Percentiles rank a stretch among this genome's conserved stretches.
phyloP scores from a whole-genome alignment of 1,139 yeast species.

The Hansenula anomala region DNA sequence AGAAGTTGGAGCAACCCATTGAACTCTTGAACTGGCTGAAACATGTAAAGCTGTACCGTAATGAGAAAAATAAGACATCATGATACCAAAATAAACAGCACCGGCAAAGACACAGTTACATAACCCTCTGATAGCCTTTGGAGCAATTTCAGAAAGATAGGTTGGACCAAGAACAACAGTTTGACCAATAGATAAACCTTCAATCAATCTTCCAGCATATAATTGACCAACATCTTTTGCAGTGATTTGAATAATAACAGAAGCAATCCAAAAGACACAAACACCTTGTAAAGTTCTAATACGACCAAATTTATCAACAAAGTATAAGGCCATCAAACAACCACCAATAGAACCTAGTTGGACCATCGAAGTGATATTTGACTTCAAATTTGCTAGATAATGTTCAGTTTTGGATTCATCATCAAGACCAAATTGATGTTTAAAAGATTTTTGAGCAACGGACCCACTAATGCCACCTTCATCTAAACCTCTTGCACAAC shows the following conservation, averaged over 20 bases:
- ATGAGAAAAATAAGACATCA: slow-evolving; percentile 46
- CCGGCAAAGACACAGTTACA: slow-evolving; percentile 25
- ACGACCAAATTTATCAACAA: slow-evolving; percentile 53
- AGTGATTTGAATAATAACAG: slow-evolving; percentile 45
- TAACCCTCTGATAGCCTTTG: slow-evolving; percentile 47
- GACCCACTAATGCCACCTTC: slow-evolving; percentile 52
- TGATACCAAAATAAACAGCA: slow-evolving; percentile 33
- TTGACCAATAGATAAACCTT: slow-evolving; percentile 55
- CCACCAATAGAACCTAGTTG: slow-evolving; percentile 60
- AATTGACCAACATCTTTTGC: slow-evolving; percentile 41
- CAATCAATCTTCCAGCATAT: slow-evolving; percentile 50
- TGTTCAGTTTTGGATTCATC: slow-evolving; percentile 34
- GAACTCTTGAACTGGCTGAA: slow-evolving; percentile 21
- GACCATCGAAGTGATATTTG: slow-evolving; percentile 59
- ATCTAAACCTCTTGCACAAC: slow-evolving; percentile 59
- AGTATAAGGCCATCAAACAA: slow-evolving; percentile 41
- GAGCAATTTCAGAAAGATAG: slow-evolving; percentile 49
- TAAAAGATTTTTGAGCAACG: slow-evolving; percentile 41
- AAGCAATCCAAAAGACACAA: slow-evolving; percentile 38
- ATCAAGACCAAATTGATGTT: slow-evolving; percentile 38
- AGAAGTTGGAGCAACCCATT: slow-evolving; percentile 31
- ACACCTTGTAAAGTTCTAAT: slow-evolving; percentile 45
- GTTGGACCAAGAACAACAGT: slow-evolving; percentile 57
- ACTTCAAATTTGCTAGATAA: slow-evolving; percentile 41
- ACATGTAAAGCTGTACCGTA: slow-evolving; percentile 35